These are phyloP conservation scores for Penicillium sp. DNA, from an alignment of 2,329 filamentous ascomycete species.

Conservation along the genomic window DNA sequence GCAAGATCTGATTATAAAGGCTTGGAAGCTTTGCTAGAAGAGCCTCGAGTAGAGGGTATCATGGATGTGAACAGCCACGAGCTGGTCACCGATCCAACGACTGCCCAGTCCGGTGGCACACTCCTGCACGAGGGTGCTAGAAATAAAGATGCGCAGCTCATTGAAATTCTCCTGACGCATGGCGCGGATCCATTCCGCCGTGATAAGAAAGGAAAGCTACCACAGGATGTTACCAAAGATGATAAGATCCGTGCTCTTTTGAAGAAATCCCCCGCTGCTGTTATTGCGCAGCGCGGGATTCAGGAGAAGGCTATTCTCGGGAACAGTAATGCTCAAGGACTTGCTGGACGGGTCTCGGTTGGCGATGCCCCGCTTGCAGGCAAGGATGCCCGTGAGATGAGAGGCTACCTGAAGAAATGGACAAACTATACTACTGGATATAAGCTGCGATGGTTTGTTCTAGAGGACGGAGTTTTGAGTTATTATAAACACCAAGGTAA, in stretches of 20 bases:
- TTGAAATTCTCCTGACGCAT: conserved; percentile 86
- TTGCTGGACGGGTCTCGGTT: conserved; percentile 48
- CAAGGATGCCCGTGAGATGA: conserved; percentile 93
- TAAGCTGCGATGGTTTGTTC: conserved; percentile 94
- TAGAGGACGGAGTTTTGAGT: conserved; percentile 94
- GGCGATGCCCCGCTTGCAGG: conserved; percentile 61
- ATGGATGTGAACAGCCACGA: conserved; percentile 92
- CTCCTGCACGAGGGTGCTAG: conserved; percentile 90
- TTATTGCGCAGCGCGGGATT: conserved; percentile 89
- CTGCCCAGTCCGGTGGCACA: conserved; percentile 81
- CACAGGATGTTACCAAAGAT: conserved; percentile 94
- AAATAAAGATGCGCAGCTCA: conserved; percentile 80
- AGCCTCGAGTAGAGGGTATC: conserved; percentile 78
- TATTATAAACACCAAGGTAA: conserved; percentile 94
- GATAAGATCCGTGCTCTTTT: conserved; percentile 83
- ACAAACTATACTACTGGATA: conserved; percentile 98
- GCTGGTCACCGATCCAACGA: conserved; percentile 75
- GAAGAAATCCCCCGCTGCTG: conserved; percentile 91
- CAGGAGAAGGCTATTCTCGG: conserved; percentile 96
- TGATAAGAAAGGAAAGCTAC: conserved; percentile 91
- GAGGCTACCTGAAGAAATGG: conserved; percentile 98
- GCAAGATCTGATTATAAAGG: conserved; percentile 69
- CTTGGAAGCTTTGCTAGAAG: conserved; percentile 76
- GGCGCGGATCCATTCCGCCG: conserved; percentile 94
- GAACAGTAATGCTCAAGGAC: conserved; percentile 60